Evolutionary conservation across 2,329 filamentous ascomycete species (phyloP).

Genomic region (Cryphonectria japonica): DNA sequence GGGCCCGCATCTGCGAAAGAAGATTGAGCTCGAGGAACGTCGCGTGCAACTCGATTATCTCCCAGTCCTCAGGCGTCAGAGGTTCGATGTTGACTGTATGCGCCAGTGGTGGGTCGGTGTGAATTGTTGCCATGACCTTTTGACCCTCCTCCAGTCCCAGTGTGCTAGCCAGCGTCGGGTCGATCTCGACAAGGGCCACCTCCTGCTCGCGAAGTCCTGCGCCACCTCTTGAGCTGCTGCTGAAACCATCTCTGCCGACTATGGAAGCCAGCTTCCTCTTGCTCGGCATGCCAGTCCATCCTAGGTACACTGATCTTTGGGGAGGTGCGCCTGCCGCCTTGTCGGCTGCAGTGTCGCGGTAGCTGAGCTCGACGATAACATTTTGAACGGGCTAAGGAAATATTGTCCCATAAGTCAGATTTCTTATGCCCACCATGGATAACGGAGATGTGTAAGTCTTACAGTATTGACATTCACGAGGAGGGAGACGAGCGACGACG

Average conservation of each 20-base stretch:
- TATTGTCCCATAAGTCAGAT: constrained; percentile 31
- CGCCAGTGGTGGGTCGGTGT: constrained; percentile 86
- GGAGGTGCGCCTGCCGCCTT: constrained; percentile 49
- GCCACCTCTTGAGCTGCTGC: constrained; percentile 59
- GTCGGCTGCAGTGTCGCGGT: constrained; percentile 59
- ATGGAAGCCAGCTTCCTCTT: constrained; percentile 78
- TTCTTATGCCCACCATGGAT: neutral
- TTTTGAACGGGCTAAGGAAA: constrained; percentile 79
- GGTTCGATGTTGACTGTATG: constrained; percentile 98
- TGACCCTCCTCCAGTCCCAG: constrained; percentile 81
- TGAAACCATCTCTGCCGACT: constrained; percentile 74
- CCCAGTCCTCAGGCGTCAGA: constrained; percentile 93
- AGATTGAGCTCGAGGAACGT: constrained; percentile 95
- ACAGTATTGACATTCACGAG: constrained; percentile 90
- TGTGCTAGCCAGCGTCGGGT: constrained; percentile 78
- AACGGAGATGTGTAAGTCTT: constrained; percentile 42
- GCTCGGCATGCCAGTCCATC: constrained; percentile 98
- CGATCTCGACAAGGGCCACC: constrained; percentile 78
- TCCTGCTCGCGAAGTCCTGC: constrained; percentile 72
- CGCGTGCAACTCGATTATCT: constrained; percentile 97
- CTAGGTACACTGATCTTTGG: constrained; percentile 77
- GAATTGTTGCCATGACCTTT: constrained; percentile 72
- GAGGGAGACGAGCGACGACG: constrained; percentile 78
- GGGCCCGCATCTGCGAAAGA: constrained; percentile 85
- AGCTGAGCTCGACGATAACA: constrained; percentile 91